Conservation (phyloP, 352 stramenopile genomes). For the Phytopythium helicoides region DNA sequence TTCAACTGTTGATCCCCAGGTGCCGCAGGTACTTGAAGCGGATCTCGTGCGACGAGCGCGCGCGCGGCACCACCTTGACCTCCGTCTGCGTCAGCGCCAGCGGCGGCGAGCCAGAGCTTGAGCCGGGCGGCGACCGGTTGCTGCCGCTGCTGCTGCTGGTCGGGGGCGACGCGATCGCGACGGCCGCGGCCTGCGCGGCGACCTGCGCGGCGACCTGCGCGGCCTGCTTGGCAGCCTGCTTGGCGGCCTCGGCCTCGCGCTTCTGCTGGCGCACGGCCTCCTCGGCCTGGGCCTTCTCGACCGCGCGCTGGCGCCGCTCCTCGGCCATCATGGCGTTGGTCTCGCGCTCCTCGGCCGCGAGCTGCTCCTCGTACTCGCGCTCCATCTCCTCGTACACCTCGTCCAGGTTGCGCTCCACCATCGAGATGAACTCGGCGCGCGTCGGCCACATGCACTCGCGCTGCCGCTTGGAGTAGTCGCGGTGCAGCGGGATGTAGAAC, state of each 20-base stretch:
- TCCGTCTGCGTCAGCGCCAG: constrained; percentile 62
- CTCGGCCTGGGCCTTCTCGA: constrained; percentile 17
- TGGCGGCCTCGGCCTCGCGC: constrained; percentile 12
- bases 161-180: neutral
- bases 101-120: constrained; percentile 20
- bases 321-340: constrained; percentile 75
- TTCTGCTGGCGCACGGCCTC: constrained; percentile 5
- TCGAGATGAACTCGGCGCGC: constrained; percentile 75
- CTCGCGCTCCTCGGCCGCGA: constrained; percentile 55
- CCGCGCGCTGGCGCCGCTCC: constrained; percentile 50
- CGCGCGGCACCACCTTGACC: constrained; percentile 70
- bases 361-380: constrained; percentile 77
- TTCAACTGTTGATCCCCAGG: constrained; percentile 79
- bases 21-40: constrained; percentile 89
- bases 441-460: constrained; percentile 86
- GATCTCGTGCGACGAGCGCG: constrained; percentile 69
- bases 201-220: constrained; percentile 14
- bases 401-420: constrained; percentile 88
- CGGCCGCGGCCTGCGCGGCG: constrained; percentile 8
- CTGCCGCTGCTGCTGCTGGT: constrained; percentile 9
- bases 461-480: constrained; percentile 85
- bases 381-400: constrained; percentile 88
- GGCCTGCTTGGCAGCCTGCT: constrained; percentile 14
- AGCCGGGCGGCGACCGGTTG: constrained; percentile 35
- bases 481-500: constrained; percentile 84